phyloP scores from a whole-genome alignment of 140 eudicot genomes.

The Erigeron philadelphicus region DNA sequence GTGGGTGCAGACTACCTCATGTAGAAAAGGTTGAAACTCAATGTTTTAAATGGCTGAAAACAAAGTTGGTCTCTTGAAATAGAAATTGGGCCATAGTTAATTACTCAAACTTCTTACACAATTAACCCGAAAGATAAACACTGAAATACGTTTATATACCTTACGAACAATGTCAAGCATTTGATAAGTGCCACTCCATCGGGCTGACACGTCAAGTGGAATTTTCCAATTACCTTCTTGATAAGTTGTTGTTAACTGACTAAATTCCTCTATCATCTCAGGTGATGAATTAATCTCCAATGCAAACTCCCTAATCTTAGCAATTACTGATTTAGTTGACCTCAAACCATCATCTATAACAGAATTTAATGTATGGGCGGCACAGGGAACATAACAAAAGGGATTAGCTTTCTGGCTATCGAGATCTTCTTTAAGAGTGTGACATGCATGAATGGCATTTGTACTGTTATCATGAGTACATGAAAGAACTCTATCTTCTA shows the following conservation, averaged over 20 bases:
- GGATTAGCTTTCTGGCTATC: constrained; percentile 70
- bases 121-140: background rate
- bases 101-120: background rate
- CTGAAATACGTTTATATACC: constrained; percentile 36
- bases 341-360: constrained; percentile 70
- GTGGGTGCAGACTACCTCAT: background rate
- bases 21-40: background rate
- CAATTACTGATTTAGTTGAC: constrained; percentile 49
- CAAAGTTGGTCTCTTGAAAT: background rate
- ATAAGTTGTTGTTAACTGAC: constrained; percentile 50
- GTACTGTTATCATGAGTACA: constrained; percentile 84
- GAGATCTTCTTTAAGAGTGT: constrained; percentile 68
- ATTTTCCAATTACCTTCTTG: constrained; percentile 84
- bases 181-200: constrained; percentile 96
- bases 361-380: constrained; percentile 64
- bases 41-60: background rate
- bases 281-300: constrained; percentile 71
- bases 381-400: constrained; percentile 80
- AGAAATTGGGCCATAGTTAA: background rate
- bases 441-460: constrained; percentile 66
- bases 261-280: constrained; percentile 67
- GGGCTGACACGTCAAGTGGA: constrained; percentile 79
- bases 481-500: constrained; percentile 62
- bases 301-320: constrained; percentile 82
- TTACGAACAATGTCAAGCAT: constrained; percentile 86